phyloP scores from a whole-genome alignment of 345 rosid species.

The Boechera retrofracta region DNA sequence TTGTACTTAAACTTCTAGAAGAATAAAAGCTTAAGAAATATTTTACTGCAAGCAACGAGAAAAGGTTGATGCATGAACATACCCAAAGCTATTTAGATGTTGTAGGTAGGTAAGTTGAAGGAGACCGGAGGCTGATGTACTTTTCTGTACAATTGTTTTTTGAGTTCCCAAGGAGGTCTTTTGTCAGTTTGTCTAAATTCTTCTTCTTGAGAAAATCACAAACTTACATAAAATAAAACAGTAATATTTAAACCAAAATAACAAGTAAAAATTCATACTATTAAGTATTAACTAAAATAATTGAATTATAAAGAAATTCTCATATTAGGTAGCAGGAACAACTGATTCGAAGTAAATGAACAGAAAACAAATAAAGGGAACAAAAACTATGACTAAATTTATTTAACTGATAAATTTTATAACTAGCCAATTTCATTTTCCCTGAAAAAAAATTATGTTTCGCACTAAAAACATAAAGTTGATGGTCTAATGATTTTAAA shows the following conservation, averaged over 20 bases:
- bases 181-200: constrained; percentile 11
- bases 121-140: constrained; percentile 41
- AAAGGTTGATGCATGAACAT: constrained; percentile 45
- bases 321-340: background rate
- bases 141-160: constrained; percentile 44
- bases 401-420: background rate
- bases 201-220: constrained; percentile 10
- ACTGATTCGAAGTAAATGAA: background rate
- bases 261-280: background rate
- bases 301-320: background rate
- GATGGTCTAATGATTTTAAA: background rate
- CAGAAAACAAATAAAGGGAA: background rate
- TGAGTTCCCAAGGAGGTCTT: constrained; percentile 23
- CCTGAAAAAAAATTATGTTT: background rate
- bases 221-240: constrained; percentile 6
- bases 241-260: background rate
- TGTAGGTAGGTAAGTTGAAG: constrained; percentile 32
- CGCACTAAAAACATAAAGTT: background rate
- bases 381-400: background rate
- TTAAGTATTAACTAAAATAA: background rate
- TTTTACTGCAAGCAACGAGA: constrained; percentile 40
- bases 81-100: constrained; percentile 32
- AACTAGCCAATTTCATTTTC: background rate
- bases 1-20: constrained; percentile 15
- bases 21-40: constrained; percentile 14